phyloP scores from a whole-genome alignment of 2,329 filamentous ascomycete genomes.

The Aspergillus sp. region DNA sequence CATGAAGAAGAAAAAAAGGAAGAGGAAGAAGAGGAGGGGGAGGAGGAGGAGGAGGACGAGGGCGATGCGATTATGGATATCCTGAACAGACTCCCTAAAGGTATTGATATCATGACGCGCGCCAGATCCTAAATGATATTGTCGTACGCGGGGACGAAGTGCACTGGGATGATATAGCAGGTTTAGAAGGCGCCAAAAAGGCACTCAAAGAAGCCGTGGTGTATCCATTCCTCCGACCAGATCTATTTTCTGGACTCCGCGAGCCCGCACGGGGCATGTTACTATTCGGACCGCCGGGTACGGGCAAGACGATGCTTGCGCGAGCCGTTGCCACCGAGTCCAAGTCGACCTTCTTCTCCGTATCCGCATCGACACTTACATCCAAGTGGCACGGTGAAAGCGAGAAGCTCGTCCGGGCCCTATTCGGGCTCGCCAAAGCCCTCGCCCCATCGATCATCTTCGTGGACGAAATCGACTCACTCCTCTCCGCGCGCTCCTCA shows the following conservation, averaged over 20 bases:
- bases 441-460: slow-evolving; percentile 95
- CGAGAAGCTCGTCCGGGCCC: slow-evolving; percentile 86
- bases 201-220: slow-evolving; percentile 93
- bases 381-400: slow-evolving; percentile 95
- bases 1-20: slow-evolving; percentile 45
- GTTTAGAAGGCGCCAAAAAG: slow-evolving; percentile 80
- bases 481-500: slow-evolving; percentile 74
- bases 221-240: slow-evolving; percentile 89
- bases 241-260: slow-evolving; percentile 89
- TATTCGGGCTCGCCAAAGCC: slow-evolving; percentile 82
- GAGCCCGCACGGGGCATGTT: slow-evolving; percentile 94
- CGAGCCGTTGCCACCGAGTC: slow-evolving; percentile 91
- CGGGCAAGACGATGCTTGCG: slow-evolving; percentile 96
- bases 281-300: slow-evolving; percentile 93
- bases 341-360: slow-evolving; percentile 91
- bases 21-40: slow-evolving; percentile 46
- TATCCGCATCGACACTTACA: slow-evolving; percentile 86
- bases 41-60: slow-evolving; percentile 45
- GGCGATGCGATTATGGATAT: slow-evolving; percentile 56
- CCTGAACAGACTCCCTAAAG: slow-evolving; percentile 69
- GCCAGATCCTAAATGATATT: slow-evolving; percentile 92
- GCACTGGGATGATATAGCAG: slow-evolving; percentile 88
- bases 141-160: slow-evolving; percentile 91
- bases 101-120: slow-evolving; percentile 71
- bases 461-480: slow-evolving; percentile 93